Base-by-base conservation (phyloP, 495 filamentous ascomycete genomes). In the Rhypophila decipiens region DNA sequence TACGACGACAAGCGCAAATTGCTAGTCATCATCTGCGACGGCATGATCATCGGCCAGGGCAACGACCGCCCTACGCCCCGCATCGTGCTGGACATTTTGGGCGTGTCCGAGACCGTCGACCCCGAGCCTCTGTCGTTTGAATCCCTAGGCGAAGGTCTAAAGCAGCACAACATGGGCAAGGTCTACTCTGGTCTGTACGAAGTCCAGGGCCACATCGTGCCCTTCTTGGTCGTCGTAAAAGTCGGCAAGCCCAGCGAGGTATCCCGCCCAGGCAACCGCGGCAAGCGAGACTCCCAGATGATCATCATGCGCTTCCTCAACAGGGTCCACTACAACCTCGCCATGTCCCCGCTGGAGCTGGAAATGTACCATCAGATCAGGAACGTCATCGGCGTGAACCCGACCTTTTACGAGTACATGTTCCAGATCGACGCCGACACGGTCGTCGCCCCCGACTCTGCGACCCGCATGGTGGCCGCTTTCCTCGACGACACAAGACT, bases 211-310 rank as follows among this genome's bases (percentile, higher is more conserved):
- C 90, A 97, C 61, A 96, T 99, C 52, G 93, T 99, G 19, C 93
- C 93, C 39, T 99, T 94, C 81, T 60, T 99, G 55, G 94, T 99
- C 43, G 76, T 99, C 24, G 89, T 95, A 66, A 99, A 99, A 71
- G 80, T 96, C 57, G 93, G 93, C 57, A 97, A 97, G 69, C 91
- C 91, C 13, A 94, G 90, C 3, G 93, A 99, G 67, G 90, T 96
- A 3, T 91, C 93, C 36, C 87, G 90, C 34, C 93, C 93, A 44
- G 93, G 93, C 61, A 99, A 99, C 70, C 83, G 93, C 65, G 93
- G 93, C 68, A 99, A 99, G 74, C 93, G 93, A 76, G 93, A 99
- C 69, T 96, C 93, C 31, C 93, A 99, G 69, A 95, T 97, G 83
- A 71, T 97, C 50, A 71, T 96, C 48, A 96, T 99, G 90, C 82